phyloP scores from a whole-genome alignment of 495 filamentous ascomycete genomes.

The Tuber microsphaerosporum region DNA sequence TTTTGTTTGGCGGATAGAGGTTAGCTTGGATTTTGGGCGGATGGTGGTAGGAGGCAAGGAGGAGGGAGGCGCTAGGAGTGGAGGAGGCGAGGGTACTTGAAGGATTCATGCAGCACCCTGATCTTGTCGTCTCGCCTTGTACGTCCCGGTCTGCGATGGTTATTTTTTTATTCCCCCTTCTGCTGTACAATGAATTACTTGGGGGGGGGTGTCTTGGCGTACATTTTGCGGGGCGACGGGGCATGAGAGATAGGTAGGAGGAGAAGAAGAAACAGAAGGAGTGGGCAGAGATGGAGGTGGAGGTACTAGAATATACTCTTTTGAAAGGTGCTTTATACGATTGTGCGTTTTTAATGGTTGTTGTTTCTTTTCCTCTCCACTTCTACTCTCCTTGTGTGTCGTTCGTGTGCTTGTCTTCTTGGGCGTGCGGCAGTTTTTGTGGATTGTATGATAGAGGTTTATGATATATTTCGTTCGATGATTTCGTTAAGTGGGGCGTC shows the following conservation, averaged over 20 bases:
- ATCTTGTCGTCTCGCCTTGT: background rate
- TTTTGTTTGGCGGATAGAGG: conserved; percentile 4
- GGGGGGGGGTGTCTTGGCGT: background rate
- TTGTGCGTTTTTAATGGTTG: background rate
- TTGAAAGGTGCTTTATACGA: background rate
- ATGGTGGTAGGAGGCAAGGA: background rate
- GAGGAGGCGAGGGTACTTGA: background rate
- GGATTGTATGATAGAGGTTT: background rate
- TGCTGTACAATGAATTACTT: background rate
- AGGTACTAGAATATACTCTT: conserved; percentile 1
- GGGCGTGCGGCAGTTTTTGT: background rate
- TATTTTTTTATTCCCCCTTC: background rate
- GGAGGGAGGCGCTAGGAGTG: background rate
- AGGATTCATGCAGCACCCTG: background rate
- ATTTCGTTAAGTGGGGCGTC: background rate
- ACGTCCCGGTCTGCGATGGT: background rate
- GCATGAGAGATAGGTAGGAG: background rate
- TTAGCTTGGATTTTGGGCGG: background rate
- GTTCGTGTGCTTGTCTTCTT: background rate
- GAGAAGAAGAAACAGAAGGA: background rate
- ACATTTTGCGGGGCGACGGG: background rate
- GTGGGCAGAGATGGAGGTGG: background rate
- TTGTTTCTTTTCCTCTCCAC: background rate
- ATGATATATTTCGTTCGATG: background rate
- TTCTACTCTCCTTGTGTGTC: background rate